These are phyloP conservation scores for Jamesozyma jinghongensis DNA, from an alignment of 805 yeast genomes.

Conservation along the genomic window DNA sequence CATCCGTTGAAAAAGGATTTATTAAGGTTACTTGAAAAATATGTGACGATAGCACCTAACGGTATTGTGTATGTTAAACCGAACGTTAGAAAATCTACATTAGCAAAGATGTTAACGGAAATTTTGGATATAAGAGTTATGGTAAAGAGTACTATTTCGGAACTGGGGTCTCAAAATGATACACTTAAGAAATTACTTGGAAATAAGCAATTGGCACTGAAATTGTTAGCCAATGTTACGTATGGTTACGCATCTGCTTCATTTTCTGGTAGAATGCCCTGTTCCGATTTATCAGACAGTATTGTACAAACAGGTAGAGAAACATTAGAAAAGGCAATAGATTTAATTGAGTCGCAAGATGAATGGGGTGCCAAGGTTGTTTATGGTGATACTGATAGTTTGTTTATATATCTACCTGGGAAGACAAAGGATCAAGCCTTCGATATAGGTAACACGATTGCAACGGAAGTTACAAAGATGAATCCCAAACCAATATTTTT, in stretches of 20 bases:
- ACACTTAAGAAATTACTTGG: conserved; percentile 50
- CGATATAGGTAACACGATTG: conserved; percentile 59
- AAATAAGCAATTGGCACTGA: conserved; percentile 77
- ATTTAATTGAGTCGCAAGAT: conserved; percentile 47
- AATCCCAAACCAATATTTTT: conserved; percentile 77
- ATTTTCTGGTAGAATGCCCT: conserved; percentile 95
- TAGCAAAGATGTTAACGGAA: conserved; percentile 80
- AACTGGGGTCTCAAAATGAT: conserved; percentile 34
- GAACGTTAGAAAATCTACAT: conserved; percentile 54
- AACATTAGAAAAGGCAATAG: conserved; percentile 62
- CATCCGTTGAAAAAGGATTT: conserved; percentile 50
- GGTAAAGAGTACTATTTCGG: conserved; percentile 66
- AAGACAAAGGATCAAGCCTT: conserved; percentile 71
- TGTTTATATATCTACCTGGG: conserved; percentile 87
- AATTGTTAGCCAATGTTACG: conserved; percentile 87
- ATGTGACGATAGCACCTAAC: conserved; percentile 72
- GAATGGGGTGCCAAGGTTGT: conserved; percentile 86
- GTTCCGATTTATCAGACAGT: conserved; percentile 89
- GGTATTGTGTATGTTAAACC: conserved; percentile 71
- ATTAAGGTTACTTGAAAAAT: conserved; percentile 41
- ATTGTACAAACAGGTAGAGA: conserved; percentile 90
- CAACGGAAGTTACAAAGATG: conserved; percentile 47
- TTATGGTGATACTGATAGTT: conserved; percentile 93
- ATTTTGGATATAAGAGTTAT: conserved; percentile 70
- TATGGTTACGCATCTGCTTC: conserved; percentile 95